Conservation (phyloP, 129 eudicot species). For the Logfia minima region DNA sequence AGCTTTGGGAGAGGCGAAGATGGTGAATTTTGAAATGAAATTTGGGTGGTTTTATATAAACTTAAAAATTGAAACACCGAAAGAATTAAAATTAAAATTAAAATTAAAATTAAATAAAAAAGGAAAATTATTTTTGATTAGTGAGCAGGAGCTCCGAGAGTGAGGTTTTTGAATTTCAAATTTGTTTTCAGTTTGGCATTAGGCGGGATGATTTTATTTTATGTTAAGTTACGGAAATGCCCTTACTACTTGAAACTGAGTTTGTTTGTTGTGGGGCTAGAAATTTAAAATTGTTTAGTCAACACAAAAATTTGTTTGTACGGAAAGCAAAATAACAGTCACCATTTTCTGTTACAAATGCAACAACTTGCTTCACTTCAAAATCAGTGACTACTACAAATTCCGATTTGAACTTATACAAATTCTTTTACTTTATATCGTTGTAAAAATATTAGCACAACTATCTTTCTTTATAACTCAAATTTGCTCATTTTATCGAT, state of each 20-base stretch:
- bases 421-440: too few species aligned
- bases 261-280: background rate
- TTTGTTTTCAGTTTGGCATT: slow-evolving; percentile 11
- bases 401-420: too few species aligned
- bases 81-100: background rate
- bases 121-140: background rate
- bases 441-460: too few species aligned
- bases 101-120: background rate
- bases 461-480: too few species aligned
- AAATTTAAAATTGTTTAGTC: background rate
- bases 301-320: background rate
- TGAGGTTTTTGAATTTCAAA: slow-evolving; percentile 26
- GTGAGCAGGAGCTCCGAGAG: slow-evolving; percentile 3
- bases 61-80: background rate
- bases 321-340: background rate
- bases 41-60: slow-evolving; percentile 30
- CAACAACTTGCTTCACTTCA: background rate
- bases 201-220: slow-evolving; percentile 23
- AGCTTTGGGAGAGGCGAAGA: slow-evolving; percentile 28
- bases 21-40: slow-evolving; percentile 32
- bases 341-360: background rate
- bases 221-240: slow-evolving; percentile 13
- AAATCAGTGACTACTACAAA: too few species aligned
- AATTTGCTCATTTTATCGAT: too few species aligned
- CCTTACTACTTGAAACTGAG: background rate